A percentile compares a stretch with the other conserved stretches of the same genome.
Conservation (phyloP, 352 stramenopile species). For the Elongisporangium undulatum region DNA sequence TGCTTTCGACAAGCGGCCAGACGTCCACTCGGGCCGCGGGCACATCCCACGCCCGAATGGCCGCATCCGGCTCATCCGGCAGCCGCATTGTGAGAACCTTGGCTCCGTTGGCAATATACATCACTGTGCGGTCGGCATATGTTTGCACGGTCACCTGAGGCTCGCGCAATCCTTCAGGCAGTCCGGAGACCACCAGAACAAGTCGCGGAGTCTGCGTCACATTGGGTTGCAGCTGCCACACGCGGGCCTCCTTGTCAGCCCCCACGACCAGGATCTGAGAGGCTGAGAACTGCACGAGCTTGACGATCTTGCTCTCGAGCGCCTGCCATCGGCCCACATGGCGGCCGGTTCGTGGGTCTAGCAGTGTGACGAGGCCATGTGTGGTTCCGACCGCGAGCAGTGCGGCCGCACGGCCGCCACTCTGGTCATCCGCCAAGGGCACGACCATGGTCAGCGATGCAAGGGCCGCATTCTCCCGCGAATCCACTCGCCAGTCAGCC, state of each 20-base stretch:
- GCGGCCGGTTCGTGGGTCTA: slow-evolving; percentile 51
- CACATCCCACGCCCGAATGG: slow-evolving; percentile 4
- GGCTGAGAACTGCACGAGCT: slow-evolving; percentile 49
- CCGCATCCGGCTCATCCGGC: slow-evolving; percentile 20
- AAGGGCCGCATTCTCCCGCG: slow-evolving; percentile 17
- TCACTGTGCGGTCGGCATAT: slow-evolving; percentile 28
- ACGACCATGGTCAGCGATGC: slow-evolving; percentile 12
- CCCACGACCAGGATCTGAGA: slow-evolving; percentile 59
- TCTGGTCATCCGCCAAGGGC: slow-evolving; percentile 31
- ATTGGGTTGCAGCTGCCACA: slow-evolving; percentile 52
- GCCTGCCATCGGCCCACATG: slow-evolving; percentile 52
- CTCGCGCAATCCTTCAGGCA: slow-evolving; percentile 46
- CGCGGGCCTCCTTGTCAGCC: slow-evolving; percentile 54
- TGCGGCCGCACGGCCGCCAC: slow-evolving; percentile 17
- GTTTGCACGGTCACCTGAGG: slow-evolving; percentile 48
- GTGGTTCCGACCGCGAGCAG: slow-evolving; percentile 39
- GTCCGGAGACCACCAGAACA: slow-evolving; percentile 41
- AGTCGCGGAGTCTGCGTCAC: slow-evolving; percentile 22
- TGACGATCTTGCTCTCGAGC: slow-evolving; percentile 37
- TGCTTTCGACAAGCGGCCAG: slow-evolving; percentile 44
- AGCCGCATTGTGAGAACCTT: slow-evolving; percentile 44
- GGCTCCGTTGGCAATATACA: slow-evolving; percentile 37
- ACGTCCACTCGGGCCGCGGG: slow-evolving; percentile 31
- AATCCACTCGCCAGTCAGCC: slow-evolving; percentile 57
- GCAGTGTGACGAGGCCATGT: slow-evolving; percentile 35